Conservation (phyloP, 1,284 basidiomycete genomes). For the Amylostereum areolatum region DNA sequence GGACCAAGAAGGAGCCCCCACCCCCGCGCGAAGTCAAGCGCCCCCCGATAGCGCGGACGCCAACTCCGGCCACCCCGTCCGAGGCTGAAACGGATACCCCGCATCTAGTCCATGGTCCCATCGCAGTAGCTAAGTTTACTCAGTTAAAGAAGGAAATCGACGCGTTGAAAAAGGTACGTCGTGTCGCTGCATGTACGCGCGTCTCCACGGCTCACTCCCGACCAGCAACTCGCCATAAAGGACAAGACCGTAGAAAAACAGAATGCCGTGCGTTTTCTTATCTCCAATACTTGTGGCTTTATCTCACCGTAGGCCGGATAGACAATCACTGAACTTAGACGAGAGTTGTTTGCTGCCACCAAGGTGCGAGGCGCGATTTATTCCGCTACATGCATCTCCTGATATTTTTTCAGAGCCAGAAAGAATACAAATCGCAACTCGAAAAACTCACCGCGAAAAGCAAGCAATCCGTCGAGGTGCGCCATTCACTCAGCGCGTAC, state of each 20-base stretch:
- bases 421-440: slow-evolving; percentile 42
- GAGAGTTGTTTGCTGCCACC: slow-evolving; percentile 29
- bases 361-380: slow-evolving; percentile 21
- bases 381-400: slow-evolving; percentile 1
- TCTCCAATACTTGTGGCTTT: slow-evolving; percentile 2
- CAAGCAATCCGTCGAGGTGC: slow-evolving; percentile 52
- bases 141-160: slow-evolving; percentile 37
- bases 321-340: slow-evolving; percentile 45
- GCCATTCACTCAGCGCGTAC: background rate
- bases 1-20: too few relatives aligned
- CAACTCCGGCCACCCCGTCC: too few relatives aligned
- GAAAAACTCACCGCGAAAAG: slow-evolving; percentile 39
- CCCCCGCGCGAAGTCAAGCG: too few relatives aligned
- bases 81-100: too few relatives aligned
- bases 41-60: too few relatives aligned
- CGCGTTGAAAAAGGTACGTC: slow-evolving; percentile 44
- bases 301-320: slow-evolving; percentile 14
- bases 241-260: slow-evolving; percentile 54
- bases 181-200: background rate
- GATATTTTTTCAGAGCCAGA: slow-evolving; percentile 33
- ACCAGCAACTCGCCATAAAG: slow-evolving; percentile 34
- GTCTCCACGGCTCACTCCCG: slow-evolving; percentile 22
- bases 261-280: slow-evolving; percentile 36
- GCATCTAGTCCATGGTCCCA: slow-evolving; percentile 17
- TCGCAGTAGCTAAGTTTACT: slow-evolving; percentile 35